These are phyloP conservation scores for Aspergillus fumigatiaffinis DNA, from an alignment of 2,329 filamentous ascomycete species.

Conservation along the genomic window DNA sequence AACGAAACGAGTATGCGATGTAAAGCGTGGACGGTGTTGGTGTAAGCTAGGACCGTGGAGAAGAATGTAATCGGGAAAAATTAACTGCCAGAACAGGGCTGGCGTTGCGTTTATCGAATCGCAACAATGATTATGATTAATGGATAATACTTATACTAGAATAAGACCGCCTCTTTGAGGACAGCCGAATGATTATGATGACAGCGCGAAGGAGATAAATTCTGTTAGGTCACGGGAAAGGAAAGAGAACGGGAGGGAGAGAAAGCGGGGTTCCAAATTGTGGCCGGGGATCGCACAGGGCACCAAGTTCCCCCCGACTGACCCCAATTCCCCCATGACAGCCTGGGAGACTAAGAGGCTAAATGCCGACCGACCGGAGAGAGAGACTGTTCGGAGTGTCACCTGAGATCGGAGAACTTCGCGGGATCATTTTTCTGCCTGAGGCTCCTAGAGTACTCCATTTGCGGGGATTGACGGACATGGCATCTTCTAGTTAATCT, in stretches of 20 bases:
- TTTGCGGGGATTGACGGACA: neutral
- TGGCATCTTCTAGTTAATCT: neutral
- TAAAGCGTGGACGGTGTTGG: conserved; percentile 2
- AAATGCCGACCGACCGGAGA: neutral
- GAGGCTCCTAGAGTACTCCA: neutral
- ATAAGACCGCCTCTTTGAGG: neutral
- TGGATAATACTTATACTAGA: neutral
- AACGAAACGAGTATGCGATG: conserved; percentile 4
- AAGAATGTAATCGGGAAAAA: conserved; percentile 10
- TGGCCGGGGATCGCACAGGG: conserved; percentile 10
- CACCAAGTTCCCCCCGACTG: neutral
- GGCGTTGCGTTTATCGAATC: neutral
- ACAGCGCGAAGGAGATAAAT: neutral
- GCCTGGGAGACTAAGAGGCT: too few species aligned
- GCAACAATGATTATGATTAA: neutral
- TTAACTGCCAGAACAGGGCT: neutral
- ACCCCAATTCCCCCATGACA: neutral
- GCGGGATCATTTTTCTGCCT: neutral
- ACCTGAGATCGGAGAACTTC: neutral
- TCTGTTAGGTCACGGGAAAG: neutral
- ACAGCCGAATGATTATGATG: neutral
- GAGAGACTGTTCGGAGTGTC: neutral
- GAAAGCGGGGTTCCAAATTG: conserved; percentile 1
- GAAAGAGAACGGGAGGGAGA: neutral
- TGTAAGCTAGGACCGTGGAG: conserved; percentile 1